Conservation (phyloP, 352 stramenopile genomes). For the Halophytophthora batemanensis region DNA sequence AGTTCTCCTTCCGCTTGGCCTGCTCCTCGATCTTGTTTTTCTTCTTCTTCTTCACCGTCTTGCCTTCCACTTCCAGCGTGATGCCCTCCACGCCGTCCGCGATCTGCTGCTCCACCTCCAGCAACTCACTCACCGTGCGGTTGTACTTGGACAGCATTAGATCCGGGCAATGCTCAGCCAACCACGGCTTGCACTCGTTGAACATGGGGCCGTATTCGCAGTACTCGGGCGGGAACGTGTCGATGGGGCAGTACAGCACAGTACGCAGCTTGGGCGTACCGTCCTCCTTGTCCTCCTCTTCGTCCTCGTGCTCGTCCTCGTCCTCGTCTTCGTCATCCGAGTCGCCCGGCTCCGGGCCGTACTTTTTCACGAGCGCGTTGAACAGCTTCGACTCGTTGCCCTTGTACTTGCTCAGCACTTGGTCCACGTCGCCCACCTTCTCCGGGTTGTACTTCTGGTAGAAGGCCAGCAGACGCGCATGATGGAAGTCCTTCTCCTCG, state of each 20-base stretch:
- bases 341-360: constrained; percentile 75
- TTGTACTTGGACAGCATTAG: constrained; percentile 83
- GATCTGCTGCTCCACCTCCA: constrained; percentile 80
- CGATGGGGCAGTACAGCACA: constrained; percentile 82
- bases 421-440: constrained; percentile 63
- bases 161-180: constrained; percentile 69
- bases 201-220: constrained; percentile 86
- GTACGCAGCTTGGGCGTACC: constrained; percentile 48
- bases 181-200: constrained; percentile 81
- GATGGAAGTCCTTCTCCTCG: constrained; percentile 47
- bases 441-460: constrained; percentile 84
- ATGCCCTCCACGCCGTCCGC: constrained; percentile 74
- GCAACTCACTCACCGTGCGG: constrained; percentile 68
- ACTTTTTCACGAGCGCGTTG: constrained; percentile 81
- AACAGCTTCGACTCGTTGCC: constrained; percentile 81
- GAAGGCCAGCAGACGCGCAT: constrained; percentile 66
- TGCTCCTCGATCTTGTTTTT: constrained; percentile 79
- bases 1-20: constrained; percentile 67
- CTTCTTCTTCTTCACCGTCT: constrained; percentile 83
- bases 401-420: constrained; percentile 75
- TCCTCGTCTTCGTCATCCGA: constrained; percentile 69
- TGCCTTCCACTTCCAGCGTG: constrained; percentile 63
- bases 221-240: constrained; percentile 81
- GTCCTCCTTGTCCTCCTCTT: constrained; percentile 33
- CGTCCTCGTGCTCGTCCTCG: constrained; percentile 42